Evolutionary conservation across 1,284 basidiomycete genomes (phyloP), one percentile per base, ranked within the genome.

Genomic region (Nidula niveotomentosa): DNA sequence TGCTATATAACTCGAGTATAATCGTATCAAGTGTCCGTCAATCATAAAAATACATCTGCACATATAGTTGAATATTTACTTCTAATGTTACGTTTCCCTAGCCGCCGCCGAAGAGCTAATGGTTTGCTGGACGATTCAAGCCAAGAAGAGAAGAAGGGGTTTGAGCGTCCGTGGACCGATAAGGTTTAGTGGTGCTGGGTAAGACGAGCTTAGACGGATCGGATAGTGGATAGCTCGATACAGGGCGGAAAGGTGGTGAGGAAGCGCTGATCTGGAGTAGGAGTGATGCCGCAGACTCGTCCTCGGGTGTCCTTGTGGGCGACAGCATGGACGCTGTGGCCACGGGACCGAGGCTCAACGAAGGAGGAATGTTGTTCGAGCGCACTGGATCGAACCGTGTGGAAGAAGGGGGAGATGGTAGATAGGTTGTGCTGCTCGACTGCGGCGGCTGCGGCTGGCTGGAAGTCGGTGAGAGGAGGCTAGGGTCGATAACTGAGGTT

Each of bases 201-300:
- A 56, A 41, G 9, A 23, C 34, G 17, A 55, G 50, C 5, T 49
- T 49, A 13, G 53, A 47, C 39, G 56, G 35, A 12, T 50, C 48
- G 7, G 35, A 18, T n/a, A 33, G 49, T 50, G 36, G 55, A 55
- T 7, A 48, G 43, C 15, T 56, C 54, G 46, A 36, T 5, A 64
- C 51, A 9, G 65, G 62, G 17, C 62, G 56, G 52, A 67, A 67
- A 6, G 53, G 49, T 1, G 72, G 70, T 23, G 73, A 71, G 3
- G 77, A 76, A 6, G 72, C 71, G 63, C 82, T 79, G 60, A 89
- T 87, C 60, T 86, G 81, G 49, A 90, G 68, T 33, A 90, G 68
- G 56, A 89, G 68, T 6, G 86, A 83, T 8, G 87, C 88, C 0
- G 85, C 85, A 0, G 76, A 78, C 70, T 90, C 85, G 61, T 90